Conservation (phyloP, 305 asterid species). For the Ilex paraguariensis region DNA sequence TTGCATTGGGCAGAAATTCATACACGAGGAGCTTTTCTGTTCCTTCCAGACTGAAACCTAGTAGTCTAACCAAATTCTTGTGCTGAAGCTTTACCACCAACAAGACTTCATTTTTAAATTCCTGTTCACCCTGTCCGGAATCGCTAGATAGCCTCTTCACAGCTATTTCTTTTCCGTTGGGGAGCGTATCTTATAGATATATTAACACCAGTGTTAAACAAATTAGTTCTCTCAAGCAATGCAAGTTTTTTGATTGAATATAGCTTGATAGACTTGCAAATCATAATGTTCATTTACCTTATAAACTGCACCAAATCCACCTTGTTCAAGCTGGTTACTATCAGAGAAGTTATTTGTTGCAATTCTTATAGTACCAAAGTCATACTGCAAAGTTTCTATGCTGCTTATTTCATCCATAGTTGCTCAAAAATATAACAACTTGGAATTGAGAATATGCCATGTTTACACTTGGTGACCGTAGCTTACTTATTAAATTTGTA, state of each 20-base stretch:
- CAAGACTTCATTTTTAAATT: constrained; percentile 24
- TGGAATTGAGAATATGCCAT: too few species aligned
- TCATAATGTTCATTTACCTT: constrained; percentile 23
- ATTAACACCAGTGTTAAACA: not conserved
- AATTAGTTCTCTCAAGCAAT: not conserved
- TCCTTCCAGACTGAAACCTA: constrained; percentile 28
- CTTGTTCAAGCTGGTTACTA: constrained; percentile 23
- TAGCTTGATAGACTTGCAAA: not conserved
- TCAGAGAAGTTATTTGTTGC: constrained; percentile 22
- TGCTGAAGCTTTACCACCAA: constrained; percentile 32
- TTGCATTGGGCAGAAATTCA: constrained; percentile 29
- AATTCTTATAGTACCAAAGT: constrained; percentile 8
- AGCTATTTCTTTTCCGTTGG: constrained; percentile 21
- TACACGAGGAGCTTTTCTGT: constrained; percentile 32
- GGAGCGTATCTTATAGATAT: constrained; percentile 20
- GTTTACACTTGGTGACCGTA: too few species aligned
- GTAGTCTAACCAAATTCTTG: constrained; percentile 22
- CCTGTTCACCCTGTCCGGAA: constrained; percentile 27
- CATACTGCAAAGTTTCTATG: constrained; percentile 20
- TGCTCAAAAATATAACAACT: too few species aligned
- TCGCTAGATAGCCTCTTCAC: constrained; percentile 22
- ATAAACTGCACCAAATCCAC: constrained; percentile 56
- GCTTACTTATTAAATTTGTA: too few species aligned
- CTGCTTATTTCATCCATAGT: too few species aligned
- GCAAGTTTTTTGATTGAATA: not conserved